These are phyloP conservation scores for Cercospora sp. DNA, from an alignment of 2,329 filamentous ascomycete species.

Conservation along the genomic window DNA sequence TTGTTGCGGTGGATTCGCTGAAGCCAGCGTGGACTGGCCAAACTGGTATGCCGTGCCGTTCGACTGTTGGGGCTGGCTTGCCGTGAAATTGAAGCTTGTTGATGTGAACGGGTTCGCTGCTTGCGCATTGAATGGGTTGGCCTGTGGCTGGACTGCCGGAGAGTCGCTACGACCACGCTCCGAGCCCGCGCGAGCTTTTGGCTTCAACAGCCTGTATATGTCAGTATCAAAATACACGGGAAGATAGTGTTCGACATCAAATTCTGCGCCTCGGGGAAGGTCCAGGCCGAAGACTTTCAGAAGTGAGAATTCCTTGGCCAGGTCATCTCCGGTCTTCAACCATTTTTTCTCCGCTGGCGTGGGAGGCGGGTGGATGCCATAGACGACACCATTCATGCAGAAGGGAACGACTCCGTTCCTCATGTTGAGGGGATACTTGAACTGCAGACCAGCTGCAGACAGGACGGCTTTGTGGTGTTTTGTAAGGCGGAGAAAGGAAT, in stretches of 20 bases:
- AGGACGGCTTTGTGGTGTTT: neutral
- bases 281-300: neutral
- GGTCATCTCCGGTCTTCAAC: neutral
- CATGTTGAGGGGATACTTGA: neutral
- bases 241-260: neutral
- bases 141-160: constrained; percentile 22
- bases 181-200: constrained; percentile 17
- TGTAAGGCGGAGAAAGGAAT: neutral
- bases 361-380: neutral
- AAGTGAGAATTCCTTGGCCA: neutral
- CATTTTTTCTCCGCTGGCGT: neutral
- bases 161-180: constrained; percentile 20
- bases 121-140: constrained; percentile 15
- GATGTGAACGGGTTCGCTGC: constrained; percentile 16
- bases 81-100: constrained; percentile 22
- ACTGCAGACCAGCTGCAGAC: neutral
- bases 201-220: constrained; percentile 6
- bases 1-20: constrained; percentile 20
- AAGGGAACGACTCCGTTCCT: neutral
- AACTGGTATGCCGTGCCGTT: constrained; percentile 24
- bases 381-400: neutral
- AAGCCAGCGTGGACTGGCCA: constrained; percentile 19
- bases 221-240: neutral
- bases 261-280: neutral
- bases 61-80: constrained; percentile 15